Evolutionary conservation across 768 basidiomycete species (phyloP).

Genomic region (Butyriboletus loyo): DNA sequence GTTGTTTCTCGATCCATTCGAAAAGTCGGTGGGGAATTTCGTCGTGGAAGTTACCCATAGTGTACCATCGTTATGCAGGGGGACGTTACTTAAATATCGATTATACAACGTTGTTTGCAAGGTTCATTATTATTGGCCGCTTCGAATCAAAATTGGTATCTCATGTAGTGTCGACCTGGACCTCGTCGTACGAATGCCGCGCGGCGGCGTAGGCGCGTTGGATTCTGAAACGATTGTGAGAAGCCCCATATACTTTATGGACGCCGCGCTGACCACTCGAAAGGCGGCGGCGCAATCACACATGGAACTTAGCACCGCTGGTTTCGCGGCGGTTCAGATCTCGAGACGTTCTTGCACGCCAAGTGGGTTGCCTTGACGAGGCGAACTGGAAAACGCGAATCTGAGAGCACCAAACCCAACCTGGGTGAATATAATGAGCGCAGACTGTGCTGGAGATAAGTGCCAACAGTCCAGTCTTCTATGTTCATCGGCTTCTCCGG

Average conservation of each 20-base stretch:
- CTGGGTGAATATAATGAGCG: too few species aligned
- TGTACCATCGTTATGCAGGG: not conserved
- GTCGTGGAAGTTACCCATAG: conserved; percentile 59
- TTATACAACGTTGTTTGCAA: too few species aligned
- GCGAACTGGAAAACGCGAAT: too few species aligned
- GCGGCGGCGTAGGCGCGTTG: not conserved
- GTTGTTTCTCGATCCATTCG: conserved; percentile 59
- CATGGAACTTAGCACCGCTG: too few species aligned
- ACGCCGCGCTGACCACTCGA: not conserved
- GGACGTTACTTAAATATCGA: not conserved
- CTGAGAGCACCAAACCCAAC: too few species aligned
- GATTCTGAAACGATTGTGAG: not conserved
- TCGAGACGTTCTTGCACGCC: too few species aligned
- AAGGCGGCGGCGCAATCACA: not conserved
- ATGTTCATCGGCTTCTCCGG: not conserved
- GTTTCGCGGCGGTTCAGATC: too few species aligned
- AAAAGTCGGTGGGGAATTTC: conserved; percentile 53
- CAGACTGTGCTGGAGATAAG: too few species aligned
- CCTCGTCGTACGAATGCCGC: too few species aligned
- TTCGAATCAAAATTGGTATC: not conserved
- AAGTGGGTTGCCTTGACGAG: not conserved
- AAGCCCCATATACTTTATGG: not conserved
- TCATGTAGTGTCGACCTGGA: not conserved
- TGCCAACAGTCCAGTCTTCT: too few species aligned
- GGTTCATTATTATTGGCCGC: too few species aligned